Evolutionary conservation across 2,329 filamentous ascomycete genomes (phyloP), one percentile per base, ranked within the genome.

Genomic region (Fusarium solani-melongenae): DNA sequence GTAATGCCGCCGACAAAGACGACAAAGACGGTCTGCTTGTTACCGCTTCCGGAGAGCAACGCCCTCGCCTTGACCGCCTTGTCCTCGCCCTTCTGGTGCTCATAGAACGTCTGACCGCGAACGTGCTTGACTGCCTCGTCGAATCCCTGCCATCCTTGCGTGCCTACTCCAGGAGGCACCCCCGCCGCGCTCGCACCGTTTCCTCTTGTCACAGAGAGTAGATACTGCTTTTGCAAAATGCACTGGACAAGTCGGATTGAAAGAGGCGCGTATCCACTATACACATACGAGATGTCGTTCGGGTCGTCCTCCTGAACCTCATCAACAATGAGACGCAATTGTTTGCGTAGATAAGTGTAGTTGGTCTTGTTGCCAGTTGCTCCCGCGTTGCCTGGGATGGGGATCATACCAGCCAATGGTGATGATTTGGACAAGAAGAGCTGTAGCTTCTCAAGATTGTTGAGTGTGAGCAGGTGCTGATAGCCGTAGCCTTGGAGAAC

Each of bases 1-100:
- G 95, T 98, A 64, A 99, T 93, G 2, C 96, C 97, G n/a, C 96
- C 96, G 20, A 99, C 86, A 83, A 98, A 98, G 76, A 98, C 97
- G n/a, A 99, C 92, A 79, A 98, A 94, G 1, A 97, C 92, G 0
- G 93, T 96, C 86, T 98, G 97, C 81, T 91, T 92, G 59, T 90
- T 90, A 17, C 89, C 89, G 4, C 94, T 94, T 1, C 95, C 94
- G 55, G 94, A 94, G 41, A 99, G 86, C 29, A 97, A 89, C 69
- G 94, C 92, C 65, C 95, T 88, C 17, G 96, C 96, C 78, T 96
- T 95, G 34, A 96, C 91, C 2, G 95, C 95, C 81, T 96, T 97
- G 79, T 98, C 95, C 78, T 97, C 94, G 3, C 95, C 95, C 78
- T 94, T 96, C 80, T 99, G 96, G 46, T 93, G 88, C 78, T 98